Conservation (phyloP, 2,329 filamentous ascomycete species). For the Dactylonectria macrodidyma region DNA sequence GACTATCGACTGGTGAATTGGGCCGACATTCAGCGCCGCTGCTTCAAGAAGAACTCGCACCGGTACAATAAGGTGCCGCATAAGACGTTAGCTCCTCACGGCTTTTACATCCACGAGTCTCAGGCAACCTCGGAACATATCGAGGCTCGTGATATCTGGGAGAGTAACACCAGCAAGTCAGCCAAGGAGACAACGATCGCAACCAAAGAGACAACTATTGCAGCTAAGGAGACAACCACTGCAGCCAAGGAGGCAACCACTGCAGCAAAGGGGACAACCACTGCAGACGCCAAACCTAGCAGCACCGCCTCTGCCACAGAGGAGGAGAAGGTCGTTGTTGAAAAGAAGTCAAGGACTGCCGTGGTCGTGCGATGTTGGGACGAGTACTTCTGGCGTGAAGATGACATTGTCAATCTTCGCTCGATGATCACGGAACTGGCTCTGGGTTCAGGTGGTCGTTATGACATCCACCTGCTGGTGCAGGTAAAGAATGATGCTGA, state of each 20-base stretch:
- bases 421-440: constrained; percentile 88
- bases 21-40: constrained; percentile 83
- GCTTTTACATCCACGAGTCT: constrained; percentile 65
- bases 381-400: constrained; percentile 82
- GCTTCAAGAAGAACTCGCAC: constrained; percentile 77
- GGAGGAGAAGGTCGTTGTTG: constrained; percentile 12
- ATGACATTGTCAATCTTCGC: constrained; percentile 86
- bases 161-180: constrained; percentile 29
- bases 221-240: background rate
- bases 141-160: constrained; percentile 32
- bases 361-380: constrained; percentile 88
- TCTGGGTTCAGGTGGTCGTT: constrained; percentile 86
- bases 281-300: constrained; percentile 4
- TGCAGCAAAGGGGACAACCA: constrained; percentile 37
- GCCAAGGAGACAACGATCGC: background rate
- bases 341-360: constrained; percentile 68
- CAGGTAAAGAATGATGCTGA: constrained; percentile 84
- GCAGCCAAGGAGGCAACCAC: constrained; percentile 26
- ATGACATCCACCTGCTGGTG: constrained; percentile 87
- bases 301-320: constrained; percentile 28
- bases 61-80: constrained; percentile 73
- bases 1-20: constrained; percentile 85
- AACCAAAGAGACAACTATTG: constrained; percentile 26
- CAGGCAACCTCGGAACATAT: constrained; percentile 24
- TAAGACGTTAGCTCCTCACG: constrained; percentile 59